Conservation (phyloP, 768 basidiomycete species). For the Russula vinacea region DNA sequence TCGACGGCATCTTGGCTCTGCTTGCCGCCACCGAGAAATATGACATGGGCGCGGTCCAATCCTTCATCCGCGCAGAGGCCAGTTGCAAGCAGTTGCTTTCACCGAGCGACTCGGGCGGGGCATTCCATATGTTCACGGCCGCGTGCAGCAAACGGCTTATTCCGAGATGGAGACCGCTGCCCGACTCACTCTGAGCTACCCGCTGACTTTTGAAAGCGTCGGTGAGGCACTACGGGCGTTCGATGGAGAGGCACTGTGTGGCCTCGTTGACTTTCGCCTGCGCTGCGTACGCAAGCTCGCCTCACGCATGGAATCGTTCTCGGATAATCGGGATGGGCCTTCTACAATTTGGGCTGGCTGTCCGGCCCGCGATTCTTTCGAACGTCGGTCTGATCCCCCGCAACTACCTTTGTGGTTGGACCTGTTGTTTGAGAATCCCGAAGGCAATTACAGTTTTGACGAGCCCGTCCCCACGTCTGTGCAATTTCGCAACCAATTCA, state of each 20-base stretch:
- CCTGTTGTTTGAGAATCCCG: background rate
- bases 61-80: background rate
- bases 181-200: background rate
- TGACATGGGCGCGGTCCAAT: conserved; percentile 11
- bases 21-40: conserved; percentile 16
- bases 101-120: background rate
- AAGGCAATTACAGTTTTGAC: background rate
- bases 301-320: background rate
- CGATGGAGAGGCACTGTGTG: conserved; percentile 9
- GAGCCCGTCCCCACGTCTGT: background rate
- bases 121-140: conserved; percentile 8
- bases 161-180: conserved; percentile 1
- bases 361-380: no score
- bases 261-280: background rate
- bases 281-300: background rate
- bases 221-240: background rate
- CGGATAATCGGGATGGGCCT: background rate
- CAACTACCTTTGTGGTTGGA: background rate
- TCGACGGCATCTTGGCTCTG: background rate
- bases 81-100: background rate
- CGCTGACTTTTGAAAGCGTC: background rate
- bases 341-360: conserved; percentile 9
- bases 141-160: conserved; percentile 2
- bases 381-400: no score
- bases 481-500: background rate